Evolutionary conservation across 352 stramenopile species (phyloP), one percentile per base, ranked within the genome.

Genomic region (Pythium guiyangense): DNA sequence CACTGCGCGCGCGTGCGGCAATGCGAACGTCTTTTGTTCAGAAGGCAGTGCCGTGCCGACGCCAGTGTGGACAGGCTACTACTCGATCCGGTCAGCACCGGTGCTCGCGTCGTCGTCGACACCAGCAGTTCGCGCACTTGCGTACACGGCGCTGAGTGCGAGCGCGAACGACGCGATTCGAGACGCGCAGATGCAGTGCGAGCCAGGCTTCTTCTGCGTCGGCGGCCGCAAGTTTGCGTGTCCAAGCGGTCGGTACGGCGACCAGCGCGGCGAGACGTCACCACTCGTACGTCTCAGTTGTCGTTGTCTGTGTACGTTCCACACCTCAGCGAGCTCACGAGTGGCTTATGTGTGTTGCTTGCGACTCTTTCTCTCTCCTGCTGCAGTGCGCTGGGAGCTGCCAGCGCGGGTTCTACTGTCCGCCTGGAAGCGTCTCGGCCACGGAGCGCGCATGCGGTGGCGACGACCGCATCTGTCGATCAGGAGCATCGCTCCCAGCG

Each of bases 371-470:
- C n/a, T n/a, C n/a, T n/a, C n/a, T n/a, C n/a, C n/a, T n/a, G n/a
- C n/a, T 64, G 10, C 57, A 84, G 18, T 95, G 85, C 64, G 51
- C 74, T 6, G 83, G 77, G 0, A 58, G 57, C n/a, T 95, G 85
- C 42, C 69, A 63, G 9, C 73, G 74, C 6, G 83, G 85, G 1
- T 92, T 79, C 59, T 92, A 74, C 48, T 95, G 85, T 45, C 76
- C 74, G 3, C 44, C 63, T 9, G 77, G 73, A 2, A 90, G 71
- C 52, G 71, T 69, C 12, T 71, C 65, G 0, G 45, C 76, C 0
- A 84, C 61, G 6, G 51, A 83, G 18, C 44, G 42, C 0, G 54
- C 73, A 31, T 95, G 84, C 54, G 79, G 77, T 6, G 64, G 63
- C 6, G 52, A 72, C 34, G 54, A 55, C 3, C 49, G 74, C 9